These are phyloP conservation scores for Colletotrichum eremochloae DNA, from an alignment of 2,329 filamentous ascomycete genomes.

Conservation along the genomic window DNA sequence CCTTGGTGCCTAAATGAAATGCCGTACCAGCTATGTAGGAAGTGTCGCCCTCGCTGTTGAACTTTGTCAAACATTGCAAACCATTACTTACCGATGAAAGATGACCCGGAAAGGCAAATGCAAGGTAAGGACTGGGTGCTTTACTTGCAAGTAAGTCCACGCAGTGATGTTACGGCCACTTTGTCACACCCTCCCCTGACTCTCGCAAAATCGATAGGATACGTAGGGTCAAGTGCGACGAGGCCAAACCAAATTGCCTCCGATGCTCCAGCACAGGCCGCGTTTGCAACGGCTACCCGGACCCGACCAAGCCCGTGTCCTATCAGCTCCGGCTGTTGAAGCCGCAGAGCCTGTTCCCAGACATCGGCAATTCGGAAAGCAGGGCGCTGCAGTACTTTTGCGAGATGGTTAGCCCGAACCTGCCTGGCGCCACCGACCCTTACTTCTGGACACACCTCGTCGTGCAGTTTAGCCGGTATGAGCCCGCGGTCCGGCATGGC, in stretches of 20 bases:
- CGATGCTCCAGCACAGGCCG: constrained; percentile 68
- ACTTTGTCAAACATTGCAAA: neutral
- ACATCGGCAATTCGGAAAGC: constrained; percentile 11
- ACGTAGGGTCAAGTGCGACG: constrained; percentile 70
- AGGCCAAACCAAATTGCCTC: constrained; percentile 64
- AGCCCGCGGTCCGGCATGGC: constrained; percentile 64
- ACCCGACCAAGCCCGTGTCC: constrained; percentile 46
- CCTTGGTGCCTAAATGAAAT: neutral
- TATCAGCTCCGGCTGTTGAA: constrained; percentile 7
- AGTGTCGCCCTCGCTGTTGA: neutral
- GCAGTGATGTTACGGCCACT: neutral
- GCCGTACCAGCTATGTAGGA: neutral
- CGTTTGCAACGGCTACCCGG: constrained; percentile 66
- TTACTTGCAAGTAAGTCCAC: constrained; percentile 66
- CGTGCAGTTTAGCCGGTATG: constrained; percentile 58
- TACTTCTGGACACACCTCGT: constrained; percentile 61
- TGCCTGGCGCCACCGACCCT: constrained; percentile 28
- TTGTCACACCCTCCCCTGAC: neutral
- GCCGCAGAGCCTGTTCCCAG: neutral
- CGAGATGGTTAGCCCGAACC: constrained; percentile 30
- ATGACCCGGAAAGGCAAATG: constrained; percentile 55
- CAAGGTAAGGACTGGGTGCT: constrained; percentile 63
- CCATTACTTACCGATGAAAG: neutral
- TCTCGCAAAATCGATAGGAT: constrained; percentile 53
- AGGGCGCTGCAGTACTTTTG: constrained; percentile 37